Conservation (phyloP, 2,329 filamentous ascomycete species). For the Aspergillus clavatus region DNA sequence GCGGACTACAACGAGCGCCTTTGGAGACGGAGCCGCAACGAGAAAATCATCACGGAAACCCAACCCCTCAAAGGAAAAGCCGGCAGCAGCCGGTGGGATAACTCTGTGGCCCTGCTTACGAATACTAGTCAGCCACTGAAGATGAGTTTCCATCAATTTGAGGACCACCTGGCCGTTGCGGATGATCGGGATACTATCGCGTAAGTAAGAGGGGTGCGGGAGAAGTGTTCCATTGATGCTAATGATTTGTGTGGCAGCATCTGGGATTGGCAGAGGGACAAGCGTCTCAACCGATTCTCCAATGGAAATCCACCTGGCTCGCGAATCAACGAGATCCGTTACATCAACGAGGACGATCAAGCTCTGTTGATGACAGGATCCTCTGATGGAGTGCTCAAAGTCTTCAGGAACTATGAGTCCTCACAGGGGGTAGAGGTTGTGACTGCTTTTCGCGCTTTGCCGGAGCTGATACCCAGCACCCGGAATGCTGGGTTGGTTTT, state of each 20-base stretch:
- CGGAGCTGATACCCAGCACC: constrained; percentile 89
- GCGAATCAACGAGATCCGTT: constrained; percentile 88
- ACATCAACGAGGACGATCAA: constrained; percentile 98
- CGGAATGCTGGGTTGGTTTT: constrained; percentile 94
- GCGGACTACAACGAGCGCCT: constrained; percentile 93
- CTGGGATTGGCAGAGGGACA: constrained; percentile 86
- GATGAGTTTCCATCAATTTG: constrained; percentile 96
- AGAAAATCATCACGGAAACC: constrained; percentile 84
- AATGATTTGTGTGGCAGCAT: constrained; percentile 45
- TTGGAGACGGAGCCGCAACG: constrained; percentile 89
- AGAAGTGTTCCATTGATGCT: constrained; percentile 1
- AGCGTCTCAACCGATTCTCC: constrained; percentile 75
- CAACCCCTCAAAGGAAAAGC: constrained; percentile 90
- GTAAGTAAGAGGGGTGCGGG: constrained; percentile 29
- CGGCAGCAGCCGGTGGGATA: constrained; percentile 80
- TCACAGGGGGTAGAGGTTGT: constrained; percentile 74
- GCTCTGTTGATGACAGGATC: constrained; percentile 92
- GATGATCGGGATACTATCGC: constrained; percentile 87
- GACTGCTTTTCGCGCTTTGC: constrained; percentile 84
- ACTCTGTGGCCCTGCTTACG: constrained; percentile 74
- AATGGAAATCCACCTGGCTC: constrained; percentile 91
- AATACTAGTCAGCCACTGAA: constrained; percentile 85
- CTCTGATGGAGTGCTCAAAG: constrained; percentile 87
- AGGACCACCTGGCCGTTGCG: constrained; percentile 88
- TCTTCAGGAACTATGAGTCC: constrained; percentile 88